A percentile compares a stretch with the other conserved stretches of the same genome.
Evolutionary conservation across 768 basidiomycete genomes (phyloP).

Genomic region (Hortiboletus flavorubellus): DNA sequence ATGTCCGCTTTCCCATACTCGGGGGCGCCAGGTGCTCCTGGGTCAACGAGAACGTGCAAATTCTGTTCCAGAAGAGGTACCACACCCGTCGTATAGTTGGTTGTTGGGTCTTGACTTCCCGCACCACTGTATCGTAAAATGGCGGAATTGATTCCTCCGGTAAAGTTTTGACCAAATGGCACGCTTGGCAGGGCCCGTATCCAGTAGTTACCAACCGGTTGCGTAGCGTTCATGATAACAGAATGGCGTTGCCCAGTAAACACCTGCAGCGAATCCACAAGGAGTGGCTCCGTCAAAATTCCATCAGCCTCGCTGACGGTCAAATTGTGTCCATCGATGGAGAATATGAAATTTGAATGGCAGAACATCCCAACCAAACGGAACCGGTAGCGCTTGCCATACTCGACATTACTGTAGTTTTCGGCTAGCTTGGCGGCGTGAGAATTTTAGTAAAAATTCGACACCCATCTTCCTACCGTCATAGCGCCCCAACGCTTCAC

Average conservation of each 20-base stretch:
- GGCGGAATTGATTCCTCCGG: slow-evolving; percentile 49
- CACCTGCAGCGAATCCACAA: slow-evolving; percentile 37
- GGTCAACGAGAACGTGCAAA: slow-evolving; percentile 22
- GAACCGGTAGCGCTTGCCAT: slow-evolving; percentile 44
- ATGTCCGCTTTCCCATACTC: slow-evolving; percentile 41
- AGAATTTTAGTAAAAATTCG: too few species aligned
- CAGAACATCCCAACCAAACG: slow-evolving; percentile 47
- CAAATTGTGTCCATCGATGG: slow-evolving; percentile 44
- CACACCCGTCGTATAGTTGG: slow-evolving; percentile 22
- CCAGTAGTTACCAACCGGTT: slow-evolving; percentile 53
- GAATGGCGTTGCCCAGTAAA: slow-evolving; percentile 41
- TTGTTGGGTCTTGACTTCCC: slow-evolving; percentile 36
- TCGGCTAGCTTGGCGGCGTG: too few species aligned
- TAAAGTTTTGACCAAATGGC: slow-evolving; percentile 16
- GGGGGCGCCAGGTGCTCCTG: slow-evolving; percentile 38
- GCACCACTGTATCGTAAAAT: slow-evolving; percentile 51
- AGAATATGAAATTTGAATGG: slow-evolving; percentile 41
- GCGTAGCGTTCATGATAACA: slow-evolving; percentile 41
- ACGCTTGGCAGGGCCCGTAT: slow-evolving; percentile 38
- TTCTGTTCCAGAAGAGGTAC: slow-evolving; percentile 33
- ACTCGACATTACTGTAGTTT: slow-evolving; percentile 35
- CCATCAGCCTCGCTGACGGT: slow-evolving; percentile 46
- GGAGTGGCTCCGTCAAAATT: slow-evolving; percentile 38
- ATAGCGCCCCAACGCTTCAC: too few species aligned
- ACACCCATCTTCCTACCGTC: too few species aligned